These are phyloP conservation scores for Aspergillus awamori DNA, from an alignment of 2,329 filamentous ascomycete genomes.

Conservation along the genomic window DNA sequence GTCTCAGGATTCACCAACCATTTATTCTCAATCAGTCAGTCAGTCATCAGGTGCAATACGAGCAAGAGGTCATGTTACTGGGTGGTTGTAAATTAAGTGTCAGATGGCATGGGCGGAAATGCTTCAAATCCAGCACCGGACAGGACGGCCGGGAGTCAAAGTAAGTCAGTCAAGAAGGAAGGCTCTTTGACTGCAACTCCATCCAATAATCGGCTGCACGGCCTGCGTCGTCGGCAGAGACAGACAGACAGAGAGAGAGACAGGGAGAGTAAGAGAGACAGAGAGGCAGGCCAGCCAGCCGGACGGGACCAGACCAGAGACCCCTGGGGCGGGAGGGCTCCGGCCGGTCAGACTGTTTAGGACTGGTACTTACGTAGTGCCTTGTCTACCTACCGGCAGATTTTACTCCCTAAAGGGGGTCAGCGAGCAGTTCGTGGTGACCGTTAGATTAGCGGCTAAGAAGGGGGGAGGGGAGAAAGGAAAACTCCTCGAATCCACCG, in stretches of 20 bases:
- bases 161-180: not conserved
- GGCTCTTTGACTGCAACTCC: conserved; percentile 5
- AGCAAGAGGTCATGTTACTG: not conserved
- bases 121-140: not conserved
- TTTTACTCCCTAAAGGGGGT: not conserved
- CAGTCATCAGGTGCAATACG: not conserved
- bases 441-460: not conserved
- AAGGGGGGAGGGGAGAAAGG: not conserved
- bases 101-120: not conserved
- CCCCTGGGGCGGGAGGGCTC: conserved; percentile 4
- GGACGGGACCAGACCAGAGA: not conserved
- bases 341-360: conserved; percentile 5
- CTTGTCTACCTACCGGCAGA: not conserved
- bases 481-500: conserved; percentile 8
- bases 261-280: not conserved
- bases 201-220: conserved; percentile 12
- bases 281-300: not conserved
- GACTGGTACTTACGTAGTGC: not conserved
- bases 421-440: not conserved
- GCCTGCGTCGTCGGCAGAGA: not conserved
- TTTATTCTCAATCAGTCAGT: not conserved
- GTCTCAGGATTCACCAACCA: not conserved
- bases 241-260: not conserved
- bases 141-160: too few relatives aligned
- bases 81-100: not conserved